A percentile compares a stretch with the other conserved stretches of the same genome.
Evolutionary conservation across 768 basidiomycete genomes (phyloP).

Genomic region (Flagelloscypha sp.): DNA sequence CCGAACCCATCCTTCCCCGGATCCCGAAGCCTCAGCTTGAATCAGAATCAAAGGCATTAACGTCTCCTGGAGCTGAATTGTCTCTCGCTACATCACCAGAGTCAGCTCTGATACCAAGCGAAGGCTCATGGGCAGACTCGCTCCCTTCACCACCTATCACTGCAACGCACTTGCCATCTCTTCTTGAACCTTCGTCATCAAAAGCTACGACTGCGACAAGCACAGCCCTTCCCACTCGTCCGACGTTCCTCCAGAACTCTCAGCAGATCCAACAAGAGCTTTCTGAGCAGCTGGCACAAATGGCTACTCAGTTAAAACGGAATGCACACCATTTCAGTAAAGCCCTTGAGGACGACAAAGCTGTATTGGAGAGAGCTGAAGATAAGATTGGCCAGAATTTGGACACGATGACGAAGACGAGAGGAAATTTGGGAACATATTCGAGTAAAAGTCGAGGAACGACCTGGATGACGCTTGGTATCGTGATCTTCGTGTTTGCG

Average conservation of each 20-base stretch:
- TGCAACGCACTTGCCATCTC: constrained; percentile 12
- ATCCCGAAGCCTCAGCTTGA: constrained; percentile 4
- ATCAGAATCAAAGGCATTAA: constrained; percentile 8
- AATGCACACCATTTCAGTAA: constrained; percentile 76
- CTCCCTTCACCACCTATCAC: constrained; percentile 19
- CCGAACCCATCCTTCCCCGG: constrained; percentile 37
- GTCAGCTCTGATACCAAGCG: constrained; percentile 10
- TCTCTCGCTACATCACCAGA: constrained; percentile 13
- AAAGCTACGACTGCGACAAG: constrained; percentile 22
- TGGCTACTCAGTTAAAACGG: constrained; percentile 82
- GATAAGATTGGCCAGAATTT: constrained; percentile 70
- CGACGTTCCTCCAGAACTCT: constrained; percentile 45
- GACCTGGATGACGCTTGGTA: constrained; percentile 42
- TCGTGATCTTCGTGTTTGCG: constrained; percentile 35
- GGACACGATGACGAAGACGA: constrained; percentile 58
- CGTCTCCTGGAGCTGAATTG: constrained; percentile 16
- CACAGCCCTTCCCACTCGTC: constrained; percentile 17
- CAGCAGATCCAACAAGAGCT: constrained; percentile 65
- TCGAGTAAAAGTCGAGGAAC: constrained; percentile 43
- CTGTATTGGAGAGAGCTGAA: constrained; percentile 56
- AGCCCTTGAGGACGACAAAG: constrained; percentile 66
- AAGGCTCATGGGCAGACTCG: constrained; percentile 28
- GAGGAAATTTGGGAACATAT: too few relatives aligned
- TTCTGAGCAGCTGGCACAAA: constrained; percentile 63
- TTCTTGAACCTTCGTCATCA: constrained; percentile 8